Evolutionary conservation across 2,329 filamentous ascomycete species (phyloP).

Genomic region (Gremmenia infestans): DNA sequence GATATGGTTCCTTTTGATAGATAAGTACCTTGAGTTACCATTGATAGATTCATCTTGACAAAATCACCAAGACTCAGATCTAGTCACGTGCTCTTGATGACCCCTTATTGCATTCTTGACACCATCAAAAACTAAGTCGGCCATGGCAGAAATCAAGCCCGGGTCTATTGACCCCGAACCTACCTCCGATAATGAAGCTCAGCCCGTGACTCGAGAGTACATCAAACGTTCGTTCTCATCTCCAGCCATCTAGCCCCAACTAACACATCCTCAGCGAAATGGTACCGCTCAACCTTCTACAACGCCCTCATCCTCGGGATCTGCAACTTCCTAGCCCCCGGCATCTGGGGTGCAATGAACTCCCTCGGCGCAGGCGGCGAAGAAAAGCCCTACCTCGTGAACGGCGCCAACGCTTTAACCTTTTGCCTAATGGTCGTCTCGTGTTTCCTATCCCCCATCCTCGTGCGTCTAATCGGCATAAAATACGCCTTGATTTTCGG

Average conservation of each 20-base stretch:
- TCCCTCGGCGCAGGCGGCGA: constrained; percentile 65
- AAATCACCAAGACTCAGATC: background rate
- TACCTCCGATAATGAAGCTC: constrained; percentile 18
- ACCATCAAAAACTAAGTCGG: background rate
- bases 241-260: background rate
- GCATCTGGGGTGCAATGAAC: constrained; percentile 72
- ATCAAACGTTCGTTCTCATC: constrained; percentile 10
- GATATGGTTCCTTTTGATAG: too few relatives aligned
- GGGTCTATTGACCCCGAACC: constrained; percentile 2
- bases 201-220: constrained; percentile 8
- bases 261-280: constrained; percentile 37
- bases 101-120: too few relatives aligned
- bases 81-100: background rate
- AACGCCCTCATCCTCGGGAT: constrained; percentile 68
- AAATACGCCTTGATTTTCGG: constrained; percentile 67
- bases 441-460: constrained; percentile 58
- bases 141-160: constrained; percentile 5
- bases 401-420: constrained; percentile 62
- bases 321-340: constrained; percentile 65
- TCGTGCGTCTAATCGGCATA: constrained; percentile 65
- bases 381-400: constrained; percentile 60
- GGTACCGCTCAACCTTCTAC: constrained; percentile 68
- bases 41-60: too few relatives aligned
- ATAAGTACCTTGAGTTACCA: too few relatives aligned
- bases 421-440: constrained; percentile 71